Percentiles rank a stretch among this genome's conserved stretches.
Evolutionary conservation across 805 yeast genomes (phyloP).

Genomic region (Saturnispora ahearnii): DNA sequence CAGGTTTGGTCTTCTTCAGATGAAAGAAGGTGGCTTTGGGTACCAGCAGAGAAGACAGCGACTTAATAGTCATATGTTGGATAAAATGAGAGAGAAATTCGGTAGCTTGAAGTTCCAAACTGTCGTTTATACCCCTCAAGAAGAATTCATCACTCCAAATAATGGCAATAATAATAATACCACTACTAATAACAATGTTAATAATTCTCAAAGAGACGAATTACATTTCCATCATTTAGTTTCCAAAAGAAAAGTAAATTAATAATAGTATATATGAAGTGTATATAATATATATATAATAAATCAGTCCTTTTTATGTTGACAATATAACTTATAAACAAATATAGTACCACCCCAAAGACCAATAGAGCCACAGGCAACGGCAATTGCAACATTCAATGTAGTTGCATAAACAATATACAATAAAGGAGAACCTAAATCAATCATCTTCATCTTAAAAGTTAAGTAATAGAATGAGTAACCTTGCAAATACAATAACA

Average conservation of each 20-base stretch:
- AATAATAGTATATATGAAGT: not conserved
- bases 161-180: not conserved
- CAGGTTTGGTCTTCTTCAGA: not conserved
- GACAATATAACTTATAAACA: constrained; percentile 51
- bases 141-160: not conserved
- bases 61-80: not conserved
- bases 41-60: not conserved
- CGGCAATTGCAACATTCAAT: constrained; percentile 51
- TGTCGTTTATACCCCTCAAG: not conserved
- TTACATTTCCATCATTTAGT: constrained; percentile 7
- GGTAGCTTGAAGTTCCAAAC: not conserved
- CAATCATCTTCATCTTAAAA: constrained; percentile 49
- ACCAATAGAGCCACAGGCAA: constrained; percentile 71
- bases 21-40: not conserved
- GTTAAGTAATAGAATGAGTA: constrained; percentile 63
- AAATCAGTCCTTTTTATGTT: constrained; percentile 20
- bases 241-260: not conserved
- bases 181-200: not conserved
- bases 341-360: constrained; percentile 58
- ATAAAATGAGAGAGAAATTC: constrained; percentile 2
- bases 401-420: constrained; percentile 67
- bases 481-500: constrained; percentile 59
- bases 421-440: constrained; percentile 55
- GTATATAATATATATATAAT: not conserved
- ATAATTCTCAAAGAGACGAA: not conserved